These are phyloP conservation scores for Penicillium fimorum DNA, from an alignment of 495 filamentous ascomycete species.

Conservation along the genomic window DNA sequence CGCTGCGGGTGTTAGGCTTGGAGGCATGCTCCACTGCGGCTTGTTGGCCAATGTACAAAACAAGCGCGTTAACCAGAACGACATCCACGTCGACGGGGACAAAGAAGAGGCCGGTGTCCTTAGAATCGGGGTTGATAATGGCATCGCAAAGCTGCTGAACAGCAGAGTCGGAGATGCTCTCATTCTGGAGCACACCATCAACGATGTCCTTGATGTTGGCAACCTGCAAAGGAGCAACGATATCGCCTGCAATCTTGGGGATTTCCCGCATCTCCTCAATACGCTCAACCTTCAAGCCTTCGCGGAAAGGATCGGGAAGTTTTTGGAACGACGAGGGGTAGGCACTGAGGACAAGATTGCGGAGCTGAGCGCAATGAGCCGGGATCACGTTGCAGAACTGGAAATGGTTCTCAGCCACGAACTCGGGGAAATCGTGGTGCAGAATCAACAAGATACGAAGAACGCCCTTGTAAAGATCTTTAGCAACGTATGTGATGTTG, in stretches of 20 bases:
- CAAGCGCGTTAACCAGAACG: conserved; percentile 73
- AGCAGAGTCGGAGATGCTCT: conserved; percentile 59
- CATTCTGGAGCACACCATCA: conserved; percentile 61
- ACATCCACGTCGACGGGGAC: conserved; percentile 63
- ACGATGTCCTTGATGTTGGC: conserved; percentile 65
- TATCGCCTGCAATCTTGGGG: conserved; percentile 61
- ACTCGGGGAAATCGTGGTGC: conserved; percentile 93
- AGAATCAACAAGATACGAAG: conserved; percentile 80
- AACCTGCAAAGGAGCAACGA: conserved; percentile 55
- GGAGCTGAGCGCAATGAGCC: conserved; percentile 79
- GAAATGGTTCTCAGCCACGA: conserved; percentile 82
- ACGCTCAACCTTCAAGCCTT: conserved; percentile 77
- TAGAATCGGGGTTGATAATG: conserved; percentile 53
- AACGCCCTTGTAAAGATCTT: conserved; percentile 80
- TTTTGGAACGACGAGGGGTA: conserved; percentile 73
- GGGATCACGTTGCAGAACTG: conserved; percentile 84
- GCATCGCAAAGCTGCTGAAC: conserved; percentile 69
- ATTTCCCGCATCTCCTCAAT: conserved; percentile 71
- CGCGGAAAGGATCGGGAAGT: conserved; percentile 76
- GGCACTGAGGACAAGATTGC: conserved; percentile 84
- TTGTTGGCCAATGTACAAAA: conserved; percentile 75
- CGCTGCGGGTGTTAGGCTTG: conserved; percentile 54
- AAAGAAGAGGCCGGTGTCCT: conserved; percentile 60
- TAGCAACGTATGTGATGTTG: conserved; percentile 65
- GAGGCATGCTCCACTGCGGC: conserved; percentile 58